Conservation (phyloP, 1,139 yeast species). For the Sugiyamaella grinbergsii region DNA sequence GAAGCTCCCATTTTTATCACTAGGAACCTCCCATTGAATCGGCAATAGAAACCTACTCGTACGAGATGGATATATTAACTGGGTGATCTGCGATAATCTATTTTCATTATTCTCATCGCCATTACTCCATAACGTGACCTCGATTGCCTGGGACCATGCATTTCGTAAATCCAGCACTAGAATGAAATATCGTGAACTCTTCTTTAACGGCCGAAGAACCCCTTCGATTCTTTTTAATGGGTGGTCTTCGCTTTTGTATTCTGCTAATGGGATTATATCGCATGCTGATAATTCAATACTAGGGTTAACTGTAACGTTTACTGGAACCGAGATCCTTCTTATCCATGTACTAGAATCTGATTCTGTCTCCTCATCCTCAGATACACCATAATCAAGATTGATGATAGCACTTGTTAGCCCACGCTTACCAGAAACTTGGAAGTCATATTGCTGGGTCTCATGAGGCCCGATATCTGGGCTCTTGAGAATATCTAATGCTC, state of each 20-base stretch:
- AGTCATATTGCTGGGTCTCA: conserved; percentile 46
- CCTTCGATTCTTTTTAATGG: conserved; percentile 23
- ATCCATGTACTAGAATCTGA: conserved; percentile 42
- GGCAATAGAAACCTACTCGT: conserved; percentile 72
- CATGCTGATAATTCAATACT: conserved; percentile 75
- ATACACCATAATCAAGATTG: conserved; percentile 65
- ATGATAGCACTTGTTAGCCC: conserved; percentile 70
- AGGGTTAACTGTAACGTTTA: conserved; percentile 67
- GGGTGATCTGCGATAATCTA: conserved; percentile 32
- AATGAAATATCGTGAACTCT: conserved; percentile 11
- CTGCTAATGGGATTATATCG: conserved; percentile 58
- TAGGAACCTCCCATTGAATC: conserved; percentile 53
- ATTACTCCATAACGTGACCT: conserved; percentile 43
- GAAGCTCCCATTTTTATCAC: conserved; percentile 41
- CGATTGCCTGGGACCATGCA: conserved; percentile 54
- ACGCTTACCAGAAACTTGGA: conserved; percentile 70
- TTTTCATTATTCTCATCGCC: conserved; percentile 41
- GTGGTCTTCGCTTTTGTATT: conserved; percentile 17
- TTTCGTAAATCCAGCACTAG: conserved; percentile 62
- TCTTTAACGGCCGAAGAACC: conserved; percentile 16
- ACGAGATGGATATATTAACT: conserved; percentile 50
- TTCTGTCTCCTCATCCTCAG: conserved; percentile 6
- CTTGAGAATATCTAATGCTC: conserved; percentile 51
- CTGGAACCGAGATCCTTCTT: conserved; percentile 62
- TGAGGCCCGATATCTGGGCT: conserved; percentile 33